Percentiles rank a stretch among this genome's conserved stretches.
Conservation (phyloP, 1,284 basidiomycete genomes). For the Laetiporus sulphureus region DNA sequence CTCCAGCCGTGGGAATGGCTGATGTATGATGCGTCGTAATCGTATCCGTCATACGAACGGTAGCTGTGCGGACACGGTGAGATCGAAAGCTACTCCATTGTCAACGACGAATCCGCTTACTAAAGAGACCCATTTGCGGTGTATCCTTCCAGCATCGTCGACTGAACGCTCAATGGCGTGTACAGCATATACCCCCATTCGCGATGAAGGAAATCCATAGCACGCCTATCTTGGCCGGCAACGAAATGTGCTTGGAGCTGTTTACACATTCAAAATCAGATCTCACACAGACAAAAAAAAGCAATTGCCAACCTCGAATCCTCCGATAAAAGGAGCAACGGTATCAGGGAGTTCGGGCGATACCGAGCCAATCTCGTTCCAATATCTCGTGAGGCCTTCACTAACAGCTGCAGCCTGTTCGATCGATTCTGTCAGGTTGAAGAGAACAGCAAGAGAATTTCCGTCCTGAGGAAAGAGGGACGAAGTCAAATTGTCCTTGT, state of each 20-base stretch:
- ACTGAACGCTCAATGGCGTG: slow-evolving; percentile 43
- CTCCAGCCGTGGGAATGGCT: slow-evolving; percentile 36
- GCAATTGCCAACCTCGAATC: slow-evolving; percentile 45
- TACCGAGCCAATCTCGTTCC: slow-evolving; percentile 43
- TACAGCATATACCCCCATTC: slow-evolving; percentile 53
- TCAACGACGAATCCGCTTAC: slow-evolving; percentile 24
- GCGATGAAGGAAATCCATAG: slow-evolving; percentile 39
- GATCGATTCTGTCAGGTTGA: slow-evolving; percentile 36
- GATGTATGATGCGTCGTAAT: slow-evolving; percentile 41
- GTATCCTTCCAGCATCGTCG: slow-evolving; percentile 44
- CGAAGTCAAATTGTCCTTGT: slow-evolving; percentile 37
- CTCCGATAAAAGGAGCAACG: slow-evolving; percentile 44
- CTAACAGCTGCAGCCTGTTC: slow-evolving; percentile 38
- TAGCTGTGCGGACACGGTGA: slow-evolving; percentile 21
- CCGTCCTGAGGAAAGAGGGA: slow-evolving; percentile 45
- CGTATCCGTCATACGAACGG: slow-evolving; percentile 40
- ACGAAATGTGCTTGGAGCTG: slow-evolving; percentile 47
- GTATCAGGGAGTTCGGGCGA: slow-evolving; percentile 46
- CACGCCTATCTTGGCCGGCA: slow-evolving; percentile 38
- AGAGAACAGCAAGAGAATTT: slow-evolving; percentile 43
- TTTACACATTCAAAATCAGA: too few species aligned
- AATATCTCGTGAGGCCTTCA: slow-evolving; percentile 37
- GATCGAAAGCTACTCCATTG: neutral
- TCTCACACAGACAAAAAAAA: too few species aligned
- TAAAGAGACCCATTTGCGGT: slow-evolving; percentile 43